Conservation (phyloP, 2,329 filamentous ascomycete species). For the Paraconiothyrium brasiliense region DNA sequence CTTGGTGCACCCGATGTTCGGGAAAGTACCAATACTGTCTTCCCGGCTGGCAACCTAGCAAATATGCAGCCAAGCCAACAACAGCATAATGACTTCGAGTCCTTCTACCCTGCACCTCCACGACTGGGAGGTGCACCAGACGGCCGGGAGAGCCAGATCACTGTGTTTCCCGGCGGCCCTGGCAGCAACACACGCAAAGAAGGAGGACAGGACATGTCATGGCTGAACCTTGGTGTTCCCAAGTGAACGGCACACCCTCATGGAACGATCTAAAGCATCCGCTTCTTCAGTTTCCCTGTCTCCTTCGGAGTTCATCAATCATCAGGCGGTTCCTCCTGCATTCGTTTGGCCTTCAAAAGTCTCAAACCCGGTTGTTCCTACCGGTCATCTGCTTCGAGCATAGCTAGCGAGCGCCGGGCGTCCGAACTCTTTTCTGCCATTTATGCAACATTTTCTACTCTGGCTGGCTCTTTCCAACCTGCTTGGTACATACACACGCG, state of each 20-base stretch:
- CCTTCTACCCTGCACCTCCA: slow-evolving; percentile 50
- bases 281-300: slow-evolving; percentile 14
- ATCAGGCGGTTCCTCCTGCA: slow-evolving; percentile 24
- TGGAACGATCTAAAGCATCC: slow-evolving; percentile 8
- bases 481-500: slow-evolving; percentile 11
- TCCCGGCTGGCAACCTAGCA: slow-evolving; percentile 32
- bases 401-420: slow-evolving; percentile 32
- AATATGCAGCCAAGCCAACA: slow-evolving; percentile 25
- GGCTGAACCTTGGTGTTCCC: slow-evolving; percentile 73
- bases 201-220: slow-evolving; percentile 73
- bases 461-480: slow-evolving; percentile 13
- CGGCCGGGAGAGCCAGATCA: slow-evolving; percentile 64
- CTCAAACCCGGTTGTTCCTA: slow-evolving; percentile 14
- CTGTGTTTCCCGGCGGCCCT: slow-evolving; percentile 37
- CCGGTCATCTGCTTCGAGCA: slow-evolving; percentile 22
- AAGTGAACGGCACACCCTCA: slow-evolving; percentile 28
- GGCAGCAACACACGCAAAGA: slow-evolving; percentile 30
- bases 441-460: slow-evolving; percentile 22
- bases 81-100: slow-evolving; percentile 64
- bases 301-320: slow-evolving; percentile 12
- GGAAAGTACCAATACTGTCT: slow-evolving; percentile 59
- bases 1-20: slow-evolving; percentile 70
- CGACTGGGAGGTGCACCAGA: slow-evolving; percentile 67
- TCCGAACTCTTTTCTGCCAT: slow-evolving; percentile 17
- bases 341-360: slow-evolving; percentile 26